Base-by-base conservation (phyloP, 176 grass and related monocot genomes). In the Luzula sylvatica region DNA sequence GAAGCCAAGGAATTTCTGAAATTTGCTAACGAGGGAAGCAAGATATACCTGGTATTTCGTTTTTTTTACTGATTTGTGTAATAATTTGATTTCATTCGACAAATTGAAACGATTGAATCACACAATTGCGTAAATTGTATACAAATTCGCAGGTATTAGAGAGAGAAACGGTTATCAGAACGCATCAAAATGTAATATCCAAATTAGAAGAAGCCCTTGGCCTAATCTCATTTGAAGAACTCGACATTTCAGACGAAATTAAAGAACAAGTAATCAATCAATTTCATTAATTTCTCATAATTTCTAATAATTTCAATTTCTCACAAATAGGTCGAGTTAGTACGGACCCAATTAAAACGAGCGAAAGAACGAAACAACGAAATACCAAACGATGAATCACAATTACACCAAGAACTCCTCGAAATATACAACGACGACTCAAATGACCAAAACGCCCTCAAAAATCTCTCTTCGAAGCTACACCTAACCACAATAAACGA, bases 191-290 rank as follows among this genome's bases (percentile, higher is more conserved):
- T 51, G 78, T 82, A 67, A 69, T 75, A 69, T 26, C 49, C 69
- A 66, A 80, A 50, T 64, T 94, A 66, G 87, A 82, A 47, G 67
- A 94, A 76, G 67, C 74, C 65, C 56, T 94, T 56, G 48, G 53
- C 30, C 52, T 71, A 67, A 50, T 87, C 70, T 70, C 82, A 1
- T 78, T 87, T 42, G 55, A 71, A 50, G 61, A 94, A 65, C 55
- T 94, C 68, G 74, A 80, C 46, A 94, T 83, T 78, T 87, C 87
- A 50, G 78, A 94, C 87, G 87, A 94, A 87, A 74, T 94, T 70
- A 79, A 64, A 73, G 87, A 94, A 55, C 87, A 94, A 74, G 87
- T 87, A 79, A 35, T 35, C 1, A 35, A 35, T 35, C 1, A n/a
- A n/a, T 63, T 52, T 43, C 52, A 65, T 53, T n/a, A n/a, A n/a